Conservation (phyloP, 23 red algal species). For the Porphyridium purpureum region DNA sequence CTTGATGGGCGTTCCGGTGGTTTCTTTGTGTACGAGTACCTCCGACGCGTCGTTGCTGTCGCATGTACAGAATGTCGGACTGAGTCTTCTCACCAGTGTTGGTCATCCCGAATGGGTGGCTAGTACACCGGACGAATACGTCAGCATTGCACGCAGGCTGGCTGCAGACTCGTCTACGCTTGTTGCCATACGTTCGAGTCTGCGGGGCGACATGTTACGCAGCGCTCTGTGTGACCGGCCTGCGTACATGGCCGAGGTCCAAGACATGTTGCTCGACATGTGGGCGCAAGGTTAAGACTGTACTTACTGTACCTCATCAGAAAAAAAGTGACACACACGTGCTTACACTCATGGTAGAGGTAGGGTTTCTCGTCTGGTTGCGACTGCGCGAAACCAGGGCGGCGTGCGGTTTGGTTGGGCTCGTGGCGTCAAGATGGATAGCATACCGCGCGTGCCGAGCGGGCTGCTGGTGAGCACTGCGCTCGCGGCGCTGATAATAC, state of each 20-base stretch:
- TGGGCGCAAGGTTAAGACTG: no score
- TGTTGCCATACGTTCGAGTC: conserved; percentile 12
- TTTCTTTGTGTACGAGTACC: no score
- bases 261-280: conserved; percentile 46
- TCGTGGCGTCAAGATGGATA: no score
- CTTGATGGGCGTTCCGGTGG: conserved; percentile 70
- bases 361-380: no score
- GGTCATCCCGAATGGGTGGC: conserved; percentile 54
- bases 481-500: no score
- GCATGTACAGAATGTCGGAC: conserved; percentile 52
- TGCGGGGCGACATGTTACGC: conserved; percentile 43
- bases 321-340: no score
- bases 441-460: no score
- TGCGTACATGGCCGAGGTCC: conserved; percentile 22
- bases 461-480: no score
- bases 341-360: no score
- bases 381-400: no score
- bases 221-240: conserved; percentile 26
- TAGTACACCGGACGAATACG: conserved; percentile 34
- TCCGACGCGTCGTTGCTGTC: conserved; percentile 6
- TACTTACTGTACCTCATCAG: no score
- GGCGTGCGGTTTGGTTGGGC: no score
- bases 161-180: conserved; percentile 30
- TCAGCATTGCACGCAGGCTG: conserved; percentile 28
- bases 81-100: conserved; percentile 24